Evolutionary conservation across 2,329 filamentous ascomycete species (phyloP).

Genomic region (Teratosphaeria zuluensis): DNA sequence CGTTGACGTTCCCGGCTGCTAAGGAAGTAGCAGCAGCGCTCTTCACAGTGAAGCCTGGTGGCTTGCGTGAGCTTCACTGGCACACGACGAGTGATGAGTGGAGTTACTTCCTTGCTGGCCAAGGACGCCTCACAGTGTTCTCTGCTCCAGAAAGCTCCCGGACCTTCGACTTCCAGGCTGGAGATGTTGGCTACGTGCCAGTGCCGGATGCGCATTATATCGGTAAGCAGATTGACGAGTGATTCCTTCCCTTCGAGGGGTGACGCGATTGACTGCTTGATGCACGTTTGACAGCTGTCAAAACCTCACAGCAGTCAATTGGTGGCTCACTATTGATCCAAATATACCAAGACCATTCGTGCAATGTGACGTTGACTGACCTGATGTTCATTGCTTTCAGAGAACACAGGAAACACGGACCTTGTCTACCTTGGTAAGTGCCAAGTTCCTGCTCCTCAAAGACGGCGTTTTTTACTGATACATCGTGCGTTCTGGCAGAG

Average conservation of each 20-base stretch:
- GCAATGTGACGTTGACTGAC: too few species aligned
- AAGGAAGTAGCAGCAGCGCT: slow-evolving; percentile 46
- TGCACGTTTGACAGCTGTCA: too few species aligned
- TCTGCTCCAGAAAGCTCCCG: slow-evolving; percentile 39
- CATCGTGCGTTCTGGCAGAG: slow-evolving; percentile 26
- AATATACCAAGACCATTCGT: too few species aligned
- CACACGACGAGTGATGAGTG: slow-evolving; percentile 52
- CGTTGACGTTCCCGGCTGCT: slow-evolving; percentile 48
- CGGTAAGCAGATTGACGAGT: slow-evolving; percentile 13
- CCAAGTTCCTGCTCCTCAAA: slow-evolving; percentile 1
- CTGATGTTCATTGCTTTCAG: too few species aligned
- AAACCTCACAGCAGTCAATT: too few species aligned
- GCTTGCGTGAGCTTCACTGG: slow-evolving; percentile 57
- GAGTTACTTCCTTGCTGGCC: slow-evolving; percentile 50
- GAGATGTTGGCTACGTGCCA: slow-evolving; percentile 52
- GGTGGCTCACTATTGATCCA: too few species aligned
- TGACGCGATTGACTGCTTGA: too few species aligned
- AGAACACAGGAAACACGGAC: slow-evolving; percentile 51
- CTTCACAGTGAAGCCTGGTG: slow-evolving; percentile 51
- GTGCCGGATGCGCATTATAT: slow-evolving; percentile 48
- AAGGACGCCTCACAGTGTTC: slow-evolving; percentile 48
- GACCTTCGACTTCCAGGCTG: slow-evolving; percentile 51
- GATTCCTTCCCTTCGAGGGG: too few species aligned
- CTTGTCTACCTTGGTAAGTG: slow-evolving; percentile 40
- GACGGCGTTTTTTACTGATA: background rate